Conservation (phyloP, 2,329 filamentous ascomycete species). For the Nannizzia gypsea region DNA sequence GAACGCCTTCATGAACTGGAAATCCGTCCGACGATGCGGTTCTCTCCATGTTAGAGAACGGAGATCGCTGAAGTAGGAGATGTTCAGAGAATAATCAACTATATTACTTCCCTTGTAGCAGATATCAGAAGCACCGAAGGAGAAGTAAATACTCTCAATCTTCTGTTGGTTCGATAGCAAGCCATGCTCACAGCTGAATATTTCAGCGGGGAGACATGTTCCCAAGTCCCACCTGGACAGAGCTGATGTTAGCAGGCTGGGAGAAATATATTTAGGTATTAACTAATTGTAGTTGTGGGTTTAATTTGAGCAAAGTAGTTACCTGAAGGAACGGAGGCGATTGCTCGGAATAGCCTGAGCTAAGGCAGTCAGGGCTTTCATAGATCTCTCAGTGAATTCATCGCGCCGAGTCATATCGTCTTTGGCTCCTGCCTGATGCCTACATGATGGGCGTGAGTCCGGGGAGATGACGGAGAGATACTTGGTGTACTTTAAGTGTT, state of each 20-base stretch:
- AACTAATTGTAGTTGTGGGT: too few species aligned
- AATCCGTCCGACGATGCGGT: neutral
- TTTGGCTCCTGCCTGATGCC: too few species aligned
- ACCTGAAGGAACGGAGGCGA: neutral
- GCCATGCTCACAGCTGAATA: neutral
- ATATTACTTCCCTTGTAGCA: too few species aligned
- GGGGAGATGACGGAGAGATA: too few species aligned
- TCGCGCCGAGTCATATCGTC: too few species aligned
- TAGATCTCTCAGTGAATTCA: neutral
- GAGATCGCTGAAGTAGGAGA: neutral
- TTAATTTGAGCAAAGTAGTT: too few species aligned
- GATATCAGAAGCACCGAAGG: neutral
- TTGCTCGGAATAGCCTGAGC: neutral
- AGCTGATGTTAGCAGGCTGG: neutral
- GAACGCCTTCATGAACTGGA: neutral
- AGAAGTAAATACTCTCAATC: neutral
- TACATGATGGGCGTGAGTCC: too few species aligned
- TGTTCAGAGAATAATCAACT: neutral
- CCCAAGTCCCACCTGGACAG: neutral
- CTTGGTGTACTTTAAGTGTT: too few species aligned
- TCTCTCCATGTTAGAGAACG: neutral
- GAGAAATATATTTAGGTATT: neutral
- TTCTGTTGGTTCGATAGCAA: neutral
- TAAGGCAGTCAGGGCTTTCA: neutral
- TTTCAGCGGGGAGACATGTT: neutral